phyloP scores from a whole-genome alignment of 2,329 filamentous ascomycete genomes.

The Stromatinia cepivora region DNA sequence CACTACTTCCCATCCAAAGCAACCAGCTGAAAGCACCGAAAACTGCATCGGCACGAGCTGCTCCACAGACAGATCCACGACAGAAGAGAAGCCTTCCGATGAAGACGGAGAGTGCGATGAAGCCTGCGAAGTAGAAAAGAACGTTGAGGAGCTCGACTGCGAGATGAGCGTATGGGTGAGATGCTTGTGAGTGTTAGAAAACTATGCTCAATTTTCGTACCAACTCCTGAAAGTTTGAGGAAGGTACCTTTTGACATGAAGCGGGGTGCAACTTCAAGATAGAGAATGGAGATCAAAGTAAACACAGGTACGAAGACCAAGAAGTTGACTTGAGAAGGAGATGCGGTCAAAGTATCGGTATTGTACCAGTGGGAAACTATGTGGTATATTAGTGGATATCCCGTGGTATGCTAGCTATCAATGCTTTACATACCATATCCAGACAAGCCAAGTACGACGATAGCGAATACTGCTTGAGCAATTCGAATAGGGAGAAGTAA shows the following conservation, averaged over 20 bases:
- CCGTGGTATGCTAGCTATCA: background rate
- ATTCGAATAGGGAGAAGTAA: conserved; percentile 48
- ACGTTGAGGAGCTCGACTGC: conserved; percentile 53
- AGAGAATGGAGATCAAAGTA: conserved; percentile 55
- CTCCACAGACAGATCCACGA: conserved; percentile 56
- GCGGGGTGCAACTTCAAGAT: conserved; percentile 53
- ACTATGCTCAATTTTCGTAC: background rate
- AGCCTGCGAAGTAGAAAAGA: conserved; percentile 60
- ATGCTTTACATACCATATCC: conserved; percentile 47
- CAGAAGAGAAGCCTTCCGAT: conserved; percentile 58
- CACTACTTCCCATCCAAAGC: conserved; percentile 53
- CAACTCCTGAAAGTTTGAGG: background rate
- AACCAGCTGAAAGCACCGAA: conserved; percentile 55
- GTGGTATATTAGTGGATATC: conserved; percentile 28
- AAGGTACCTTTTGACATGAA: conserved; percentile 39
- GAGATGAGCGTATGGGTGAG: conserved; percentile 52
- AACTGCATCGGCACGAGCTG: conserved; percentile 55
- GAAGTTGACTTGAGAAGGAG: conserved; percentile 60
- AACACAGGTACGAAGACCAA: conserved; percentile 56
- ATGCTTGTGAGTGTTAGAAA: conserved; percentile 39
- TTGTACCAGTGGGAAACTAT: conserved; percentile 62
- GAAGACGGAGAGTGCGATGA: conserved; percentile 59
- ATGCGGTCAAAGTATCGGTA: conserved; percentile 52
- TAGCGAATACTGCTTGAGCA: conserved; percentile 48
- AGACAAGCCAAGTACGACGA: conserved; percentile 51